Percentiles rank a stretch among this genome's conserved stretches.
phyloP scores from a whole-genome alignment of 1,139 yeast species.

The Geotrichum aggregatum region DNA sequence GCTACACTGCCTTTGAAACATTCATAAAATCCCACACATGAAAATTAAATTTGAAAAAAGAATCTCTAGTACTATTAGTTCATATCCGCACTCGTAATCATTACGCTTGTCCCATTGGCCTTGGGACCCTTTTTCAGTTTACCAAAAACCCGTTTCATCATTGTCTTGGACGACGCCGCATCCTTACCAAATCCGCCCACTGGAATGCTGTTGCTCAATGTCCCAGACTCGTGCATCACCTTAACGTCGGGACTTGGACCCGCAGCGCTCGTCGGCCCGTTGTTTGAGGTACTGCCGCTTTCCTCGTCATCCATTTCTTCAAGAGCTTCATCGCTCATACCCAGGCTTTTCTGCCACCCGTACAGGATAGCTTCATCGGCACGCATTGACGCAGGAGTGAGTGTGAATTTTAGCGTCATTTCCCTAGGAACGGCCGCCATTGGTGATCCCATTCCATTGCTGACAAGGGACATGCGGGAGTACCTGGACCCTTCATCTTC shows the following conservation, averaged over 20 bases:
- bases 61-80: neutral
- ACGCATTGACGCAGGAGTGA: conserved; percentile 35
- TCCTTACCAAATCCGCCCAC: conserved; percentile 28
- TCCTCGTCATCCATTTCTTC: conserved; percentile 19
- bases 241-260: neutral
- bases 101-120: conserved; percentile 10
- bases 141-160: conserved; percentile 31
- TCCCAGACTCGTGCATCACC: neutral
- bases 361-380: conserved; percentile 34
- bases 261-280: neutral
- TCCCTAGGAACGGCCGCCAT: conserved; percentile 28
- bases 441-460: conserved; percentile 8
- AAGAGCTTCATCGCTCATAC: conserved; percentile 24
- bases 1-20: no score
- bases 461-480: neutral
- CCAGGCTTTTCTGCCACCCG: conserved; percentile 34
- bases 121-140: conserved; percentile 25
- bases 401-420: conserved; percentile 35
- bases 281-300: neutral
- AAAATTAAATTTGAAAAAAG: neutral
- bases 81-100: conserved; percentile 22
- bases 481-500: conserved; percentile 8
- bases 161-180: conserved; percentile 14
- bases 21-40: no score
- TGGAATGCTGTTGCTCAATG: conserved; percentile 21